Conservation (phyloP, 225 moss, liverwort and hornwort genomes). For the Lunularia cruciata region DNA sequence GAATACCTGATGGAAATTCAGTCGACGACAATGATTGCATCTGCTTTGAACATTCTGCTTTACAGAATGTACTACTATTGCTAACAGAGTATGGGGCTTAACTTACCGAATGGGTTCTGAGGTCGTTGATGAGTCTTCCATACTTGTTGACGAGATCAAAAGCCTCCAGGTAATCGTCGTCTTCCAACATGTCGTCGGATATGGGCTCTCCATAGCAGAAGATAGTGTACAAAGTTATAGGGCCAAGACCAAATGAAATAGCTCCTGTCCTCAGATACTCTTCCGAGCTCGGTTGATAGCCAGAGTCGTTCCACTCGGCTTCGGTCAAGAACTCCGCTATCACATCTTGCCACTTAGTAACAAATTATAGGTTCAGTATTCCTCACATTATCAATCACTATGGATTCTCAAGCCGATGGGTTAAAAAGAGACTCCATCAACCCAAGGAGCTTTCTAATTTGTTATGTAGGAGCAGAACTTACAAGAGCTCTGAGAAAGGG, state of each 20-base stretch:
- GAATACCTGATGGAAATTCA: no score
- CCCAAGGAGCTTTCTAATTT: no score
- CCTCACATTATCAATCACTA: no score
- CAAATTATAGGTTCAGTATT: no score
- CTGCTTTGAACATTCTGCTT: no score
- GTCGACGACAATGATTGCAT: no score
- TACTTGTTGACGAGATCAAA: conserved; percentile 25
- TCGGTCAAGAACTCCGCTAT: conserved; percentile 26
- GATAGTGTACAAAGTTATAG: conserved; percentile 24
- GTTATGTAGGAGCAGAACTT: no score
- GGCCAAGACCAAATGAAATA: conserved; percentile 28
- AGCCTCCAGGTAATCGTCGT: conserved; percentile 19
- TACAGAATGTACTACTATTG: no score
- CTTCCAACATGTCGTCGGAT: conserved; percentile 18
- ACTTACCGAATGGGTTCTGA: conserved; percentile 22
- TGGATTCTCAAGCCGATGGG: no score
- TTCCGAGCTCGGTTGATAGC: conserved; percentile 27
- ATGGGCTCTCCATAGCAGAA: conserved; percentile 28
- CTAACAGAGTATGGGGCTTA: no score
- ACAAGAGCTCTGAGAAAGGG: conserved; percentile 22
- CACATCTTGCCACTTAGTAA: conserved; percentile 29
- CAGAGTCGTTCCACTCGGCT: conserved; percentile 28
- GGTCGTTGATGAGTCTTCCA: conserved; percentile 27
- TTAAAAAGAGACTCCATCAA: no score
- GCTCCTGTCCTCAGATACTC: conserved; percentile 26